Conservation (phyloP, 306 rosid species). For the Cyclanthera cordifolia region DNA sequence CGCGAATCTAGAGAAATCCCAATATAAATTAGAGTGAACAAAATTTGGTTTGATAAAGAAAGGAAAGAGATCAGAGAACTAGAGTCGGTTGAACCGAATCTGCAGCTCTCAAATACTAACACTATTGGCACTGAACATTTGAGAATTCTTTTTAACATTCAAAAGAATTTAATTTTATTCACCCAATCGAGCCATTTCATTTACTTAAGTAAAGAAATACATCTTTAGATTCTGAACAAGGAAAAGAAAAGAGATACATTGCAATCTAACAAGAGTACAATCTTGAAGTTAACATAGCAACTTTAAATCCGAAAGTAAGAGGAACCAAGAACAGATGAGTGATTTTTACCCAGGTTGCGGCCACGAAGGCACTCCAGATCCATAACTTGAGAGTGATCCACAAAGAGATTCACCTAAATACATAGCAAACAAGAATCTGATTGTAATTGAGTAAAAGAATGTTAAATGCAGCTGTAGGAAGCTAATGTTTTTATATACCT, state of each 20-base stretch:
- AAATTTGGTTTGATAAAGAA: too few species aligned
- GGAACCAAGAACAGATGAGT: constrained; percentile 59
- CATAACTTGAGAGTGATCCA: constrained; percentile 80
- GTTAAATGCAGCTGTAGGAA: not conserved
- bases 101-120: too few species aligned
- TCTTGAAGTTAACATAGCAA: not conserved
- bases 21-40: too few species aligned
- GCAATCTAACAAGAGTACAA: not conserved
- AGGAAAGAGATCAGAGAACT: too few species aligned
- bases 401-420: constrained; percentile 77
- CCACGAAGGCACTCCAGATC: constrained; percentile 88
- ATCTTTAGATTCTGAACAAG: not conserved
- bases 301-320: constrained; percentile 40
- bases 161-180: not conserved
- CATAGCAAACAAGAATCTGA: not conserved
- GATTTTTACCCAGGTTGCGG: constrained; percentile 58
- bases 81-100: not conserved
- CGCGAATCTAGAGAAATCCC: too few species aligned
- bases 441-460: not conserved
- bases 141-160: not conserved
- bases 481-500: constrained; percentile 36
- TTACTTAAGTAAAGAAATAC: not conserved
- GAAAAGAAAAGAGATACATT: not conserved
- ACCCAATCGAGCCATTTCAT: not conserved
- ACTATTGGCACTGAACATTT: not conserved